phyloP scores from a whole-genome alignment of 2,329 filamentous ascomycete genomes.

The Thelonectria blattea region DNA sequence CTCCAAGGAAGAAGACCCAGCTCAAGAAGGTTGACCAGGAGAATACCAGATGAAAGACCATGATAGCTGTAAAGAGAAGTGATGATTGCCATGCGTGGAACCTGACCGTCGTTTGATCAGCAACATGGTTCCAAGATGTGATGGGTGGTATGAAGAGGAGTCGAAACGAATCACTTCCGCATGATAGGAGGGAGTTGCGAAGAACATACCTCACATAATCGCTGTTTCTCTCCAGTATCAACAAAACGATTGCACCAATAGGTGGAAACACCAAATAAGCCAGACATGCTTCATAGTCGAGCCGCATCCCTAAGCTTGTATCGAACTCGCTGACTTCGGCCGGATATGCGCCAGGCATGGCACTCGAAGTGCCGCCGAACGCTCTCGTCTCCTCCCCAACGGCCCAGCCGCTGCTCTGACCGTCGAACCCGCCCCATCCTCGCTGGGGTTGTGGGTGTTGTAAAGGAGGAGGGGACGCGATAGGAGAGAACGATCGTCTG shows the following conservation, averaged over 20 bases:
- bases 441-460: slow-evolving; percentile 63
- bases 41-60: slow-evolving; percentile 84
- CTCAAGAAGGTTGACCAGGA: slow-evolving; percentile 84
- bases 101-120: slow-evolving; percentile 50
- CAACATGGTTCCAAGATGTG: not conserved
- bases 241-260: slow-evolving; percentile 79
- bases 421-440: slow-evolving; percentile 54
- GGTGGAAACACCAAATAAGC: slow-evolving; percentile 89
- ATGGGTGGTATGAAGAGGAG: not conserved
- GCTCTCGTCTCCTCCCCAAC: slow-evolving; percentile 31
- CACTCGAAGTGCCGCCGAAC: slow-evolving; percentile 29
- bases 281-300: slow-evolving; percentile 89
- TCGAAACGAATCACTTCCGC: not conserved
- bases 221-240: slow-evolving; percentile 90
- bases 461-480: slow-evolving; percentile 49
- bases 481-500: slow-evolving; percentile 60
- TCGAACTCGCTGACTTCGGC: slow-evolving; percentile 80
- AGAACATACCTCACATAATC: slow-evolving; percentile 87
- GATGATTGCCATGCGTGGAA: slow-evolving; percentile 98
- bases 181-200: not conserved
- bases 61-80: slow-evolving; percentile 76
- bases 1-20: slow-evolving; percentile 80
- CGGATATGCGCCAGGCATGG: slow-evolving; percentile 48
- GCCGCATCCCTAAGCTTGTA: slow-evolving; percentile 82
- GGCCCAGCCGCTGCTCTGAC: slow-evolving; percentile 43